phyloP scores from a whole-genome alignment of 2,329 filamentous ascomycete species.

The Boeremia exigua region DNA sequence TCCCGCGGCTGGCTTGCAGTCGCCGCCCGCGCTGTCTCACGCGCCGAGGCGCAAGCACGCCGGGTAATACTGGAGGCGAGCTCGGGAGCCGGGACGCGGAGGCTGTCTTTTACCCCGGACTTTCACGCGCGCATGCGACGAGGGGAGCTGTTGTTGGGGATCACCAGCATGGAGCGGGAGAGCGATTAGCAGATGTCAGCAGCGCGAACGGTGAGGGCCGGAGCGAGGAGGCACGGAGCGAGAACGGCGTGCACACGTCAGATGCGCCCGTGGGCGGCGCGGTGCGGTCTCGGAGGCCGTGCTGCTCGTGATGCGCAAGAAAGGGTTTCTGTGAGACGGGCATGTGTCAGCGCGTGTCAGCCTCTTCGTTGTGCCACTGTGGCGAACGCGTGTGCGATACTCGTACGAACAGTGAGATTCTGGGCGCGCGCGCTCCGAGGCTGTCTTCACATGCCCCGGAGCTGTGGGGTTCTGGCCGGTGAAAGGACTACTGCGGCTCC shows the following conservation, averaged over 20 bases:
- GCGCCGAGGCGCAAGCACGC: neutral
- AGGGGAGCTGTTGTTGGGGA: no score
- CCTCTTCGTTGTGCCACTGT: neutral
- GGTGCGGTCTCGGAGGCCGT: neutral
- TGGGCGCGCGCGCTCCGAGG: neutral
- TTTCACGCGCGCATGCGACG: conserved; percentile 1
- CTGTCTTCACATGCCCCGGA: neutral
- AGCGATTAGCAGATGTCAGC: conserved; percentile 12
- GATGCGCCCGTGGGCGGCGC: neutral
- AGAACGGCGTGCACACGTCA: conserved; percentile 4
- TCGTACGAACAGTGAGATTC: neutral
- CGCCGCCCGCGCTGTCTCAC: no score
- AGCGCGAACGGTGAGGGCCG: conserved; percentile 10
- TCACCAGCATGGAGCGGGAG: neutral
- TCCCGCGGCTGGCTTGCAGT: neutral
- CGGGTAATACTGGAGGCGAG: neutral
- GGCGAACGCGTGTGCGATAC: neutral
- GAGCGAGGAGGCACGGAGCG: conserved; percentile 5
- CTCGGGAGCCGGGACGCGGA: neutral
- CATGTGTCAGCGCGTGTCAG: conserved; percentile 3
- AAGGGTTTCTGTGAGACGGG: neutral
- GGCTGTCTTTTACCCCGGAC: conserved; percentile 6
- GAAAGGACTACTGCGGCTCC: no score
- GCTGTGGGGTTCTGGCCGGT: no score
- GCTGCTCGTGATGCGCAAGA: neutral